Evolutionary conservation across 345 rosid species (phyloP).

Genomic region (Theobroma cacao): DNA sequence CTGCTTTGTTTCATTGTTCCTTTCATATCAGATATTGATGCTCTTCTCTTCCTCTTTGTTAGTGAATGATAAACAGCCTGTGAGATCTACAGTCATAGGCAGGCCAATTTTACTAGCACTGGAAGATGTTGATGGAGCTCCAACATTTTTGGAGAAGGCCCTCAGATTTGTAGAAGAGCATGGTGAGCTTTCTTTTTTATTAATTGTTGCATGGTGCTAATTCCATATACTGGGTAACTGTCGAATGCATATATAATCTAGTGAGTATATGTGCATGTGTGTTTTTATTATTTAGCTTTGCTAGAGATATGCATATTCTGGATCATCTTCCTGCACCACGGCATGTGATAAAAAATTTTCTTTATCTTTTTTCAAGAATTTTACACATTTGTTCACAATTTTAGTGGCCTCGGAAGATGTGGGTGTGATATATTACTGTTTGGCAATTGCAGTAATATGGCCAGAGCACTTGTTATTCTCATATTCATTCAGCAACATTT

Average conservation of each 20-base stretch:
- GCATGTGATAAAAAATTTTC: background rate
- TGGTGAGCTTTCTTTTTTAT: slow-evolving; percentile 47
- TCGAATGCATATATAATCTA: background rate
- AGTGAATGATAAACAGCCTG: slow-evolving; percentile 62
- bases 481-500: slow-evolving; percentile 19
- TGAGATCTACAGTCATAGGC: slow-evolving; percentile 57
- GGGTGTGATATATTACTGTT: background rate
- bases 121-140: slow-evolving; percentile 97
- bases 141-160: slow-evolving; percentile 97
- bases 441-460: background rate
- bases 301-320: background rate
- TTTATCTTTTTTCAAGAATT: background rate
- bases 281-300: background rate
- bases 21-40: background rate
- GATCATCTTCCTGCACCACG: background rate
- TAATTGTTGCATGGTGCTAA: background rate
- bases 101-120: slow-evolving; percentile 90
- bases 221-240: background rate
- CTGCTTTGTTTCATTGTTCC: background rate
- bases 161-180: slow-evolving; percentile 85
- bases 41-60: slow-evolving; percentile 22
- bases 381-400: slow-evolving; percentile 3
- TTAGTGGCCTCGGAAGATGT: background rate
- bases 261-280: background rate
- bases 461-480: background rate